phyloP scores from a whole-genome alignment of 2,329 filamentous ascomycete genomes.

The Pestalotiopsis fici region DNA sequence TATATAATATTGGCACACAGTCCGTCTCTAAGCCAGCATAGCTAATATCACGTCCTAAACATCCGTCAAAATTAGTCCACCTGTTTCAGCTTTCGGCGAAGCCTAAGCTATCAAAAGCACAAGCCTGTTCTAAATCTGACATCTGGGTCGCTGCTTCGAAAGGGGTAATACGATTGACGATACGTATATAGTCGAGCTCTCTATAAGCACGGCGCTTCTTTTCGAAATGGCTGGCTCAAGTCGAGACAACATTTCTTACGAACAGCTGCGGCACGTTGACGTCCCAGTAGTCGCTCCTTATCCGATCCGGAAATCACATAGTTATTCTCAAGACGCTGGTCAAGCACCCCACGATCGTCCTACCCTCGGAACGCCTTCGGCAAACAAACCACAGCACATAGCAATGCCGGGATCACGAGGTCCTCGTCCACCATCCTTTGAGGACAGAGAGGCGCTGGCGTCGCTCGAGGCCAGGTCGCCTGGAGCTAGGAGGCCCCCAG shows the following conservation, averaged over 20 bases:
- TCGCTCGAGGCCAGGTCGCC: conserved; percentile 3
- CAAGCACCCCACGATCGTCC: not conserved
- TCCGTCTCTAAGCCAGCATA: not conserved
- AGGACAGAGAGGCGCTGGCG: not conserved
- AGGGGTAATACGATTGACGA: not conserved
- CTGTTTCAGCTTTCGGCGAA: conserved; percentile 5
- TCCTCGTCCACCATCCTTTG: not conserved
- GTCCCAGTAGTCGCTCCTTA: not conserved
- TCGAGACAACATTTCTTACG: conserved; percentile 1
- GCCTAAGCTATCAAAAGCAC: not conserved
- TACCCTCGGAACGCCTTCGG: not conserved
- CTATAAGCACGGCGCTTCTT: not conserved
- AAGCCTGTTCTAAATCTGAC: not conserved
- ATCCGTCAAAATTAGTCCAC: not conserved
- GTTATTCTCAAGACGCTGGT: not conserved
- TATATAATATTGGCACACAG: conserved; percentile 7
- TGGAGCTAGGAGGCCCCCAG: not conserved
- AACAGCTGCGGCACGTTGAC: not conserved
- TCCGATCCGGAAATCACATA: not conserved
- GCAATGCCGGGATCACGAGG: not conserved
- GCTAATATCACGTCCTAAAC: not conserved
- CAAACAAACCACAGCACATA: not conserved
- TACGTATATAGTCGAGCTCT: conserved; percentile 1
- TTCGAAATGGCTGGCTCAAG: not conserved
- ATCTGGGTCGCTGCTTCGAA: not conserved